Base-by-base conservation (phyloP, 2,329 filamentous ascomycete genomes). In the Neonectria punicea region DNA sequence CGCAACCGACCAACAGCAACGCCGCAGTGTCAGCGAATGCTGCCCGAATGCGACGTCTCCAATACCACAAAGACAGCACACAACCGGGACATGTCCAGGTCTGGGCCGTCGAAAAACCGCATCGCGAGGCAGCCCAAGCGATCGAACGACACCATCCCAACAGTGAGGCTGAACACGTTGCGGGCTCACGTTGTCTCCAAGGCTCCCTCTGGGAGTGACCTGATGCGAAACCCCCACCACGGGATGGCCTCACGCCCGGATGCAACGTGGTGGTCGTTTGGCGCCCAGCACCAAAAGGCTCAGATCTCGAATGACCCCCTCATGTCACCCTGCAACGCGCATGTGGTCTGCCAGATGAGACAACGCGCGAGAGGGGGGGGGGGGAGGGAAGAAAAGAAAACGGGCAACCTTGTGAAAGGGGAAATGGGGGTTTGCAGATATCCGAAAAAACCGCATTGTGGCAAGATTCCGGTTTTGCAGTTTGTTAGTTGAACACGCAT, bases 301-400 rank as follows among this genome's bases (percentile, higher is more conserved):
- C 25, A 25, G 25, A 25, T 41, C 39, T 41, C 61, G 61, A 44
- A 25, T 55, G 61, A 63, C 36, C 44, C 22, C 22, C 20, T 39
- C 55, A 63, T 63, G 61, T 50, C 55, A 63, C 61, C 61, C 56
- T 59, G 44, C 50, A 43, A 62, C 57, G 61, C 59, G 61, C 47
- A 57, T 20, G 43, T 59, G 55, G 25, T 28, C 43, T 58, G 61
- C 50, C 32, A 61, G 41, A 47, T 61, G 50, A 61, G 58, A 54
- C 58, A 49, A 47, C 50, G 34, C 41, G 22, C 25, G 41, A 43
- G 46, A 46, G 18, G 5, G 25, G 25, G 5, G 25, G 50, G 4
- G 16, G n/a, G 50, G n/a, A n/a, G 3, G 20, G 20, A 32, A 10
- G 13, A 25, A 25, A 25, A 25, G 25, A 25, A 25, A 25, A n/a